Evolutionary conservation across 768 basidiomycete genomes (phyloP).

Genomic region (Calvatia gigantea): DNA sequence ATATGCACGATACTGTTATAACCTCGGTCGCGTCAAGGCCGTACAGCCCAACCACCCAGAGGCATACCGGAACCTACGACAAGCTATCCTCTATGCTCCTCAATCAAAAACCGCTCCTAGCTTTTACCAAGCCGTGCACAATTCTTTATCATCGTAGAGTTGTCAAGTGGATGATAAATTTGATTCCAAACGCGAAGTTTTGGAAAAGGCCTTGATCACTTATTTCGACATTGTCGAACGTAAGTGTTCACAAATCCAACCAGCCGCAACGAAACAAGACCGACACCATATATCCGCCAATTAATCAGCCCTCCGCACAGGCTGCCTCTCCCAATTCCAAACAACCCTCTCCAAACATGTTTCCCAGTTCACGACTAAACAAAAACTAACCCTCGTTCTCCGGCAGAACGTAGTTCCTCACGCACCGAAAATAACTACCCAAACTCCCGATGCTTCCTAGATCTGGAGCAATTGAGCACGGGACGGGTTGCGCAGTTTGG

Average conservation of each 20-base stretch:
- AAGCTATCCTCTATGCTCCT: slow-evolving; percentile 90
- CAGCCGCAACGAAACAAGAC: neutral
- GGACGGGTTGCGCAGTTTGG: too few species aligned
- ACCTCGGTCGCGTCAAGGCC: slow-evolving; percentile 87
- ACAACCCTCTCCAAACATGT: slow-evolving; percentile 75
- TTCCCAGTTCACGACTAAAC: slow-evolving; percentile 77
- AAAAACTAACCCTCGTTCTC: slow-evolving; percentile 87
- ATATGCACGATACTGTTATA: slow-evolving; percentile 90
- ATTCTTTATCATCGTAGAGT: slow-evolving; percentile 92
- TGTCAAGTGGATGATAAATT: slow-evolving; percentile 99
- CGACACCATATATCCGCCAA: neutral
- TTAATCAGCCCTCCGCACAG: slow-evolving; percentile 83
- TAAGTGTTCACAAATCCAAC: slow-evolving; percentile 26
- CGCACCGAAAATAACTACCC: too few species aligned
- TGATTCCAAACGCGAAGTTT: slow-evolving; percentile 90
- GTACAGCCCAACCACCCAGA: slow-evolving; percentile 93
- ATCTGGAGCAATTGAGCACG: too few species aligned
- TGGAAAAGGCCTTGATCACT: slow-evolving; percentile 79
- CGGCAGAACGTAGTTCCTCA: slow-evolving; percentile 99
- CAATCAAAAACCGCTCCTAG: slow-evolving; percentile 86
- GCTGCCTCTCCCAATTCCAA: slow-evolving; percentile 94
- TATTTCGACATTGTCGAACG: slow-evolving; percentile 98
- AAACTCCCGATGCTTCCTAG: too few species aligned
- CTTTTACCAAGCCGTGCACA: slow-evolving; percentile 94
- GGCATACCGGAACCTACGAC: slow-evolving; percentile 87